Conservation (phyloP, 306 rosid genomes). For the Citrullus mucosospermus region DNA sequence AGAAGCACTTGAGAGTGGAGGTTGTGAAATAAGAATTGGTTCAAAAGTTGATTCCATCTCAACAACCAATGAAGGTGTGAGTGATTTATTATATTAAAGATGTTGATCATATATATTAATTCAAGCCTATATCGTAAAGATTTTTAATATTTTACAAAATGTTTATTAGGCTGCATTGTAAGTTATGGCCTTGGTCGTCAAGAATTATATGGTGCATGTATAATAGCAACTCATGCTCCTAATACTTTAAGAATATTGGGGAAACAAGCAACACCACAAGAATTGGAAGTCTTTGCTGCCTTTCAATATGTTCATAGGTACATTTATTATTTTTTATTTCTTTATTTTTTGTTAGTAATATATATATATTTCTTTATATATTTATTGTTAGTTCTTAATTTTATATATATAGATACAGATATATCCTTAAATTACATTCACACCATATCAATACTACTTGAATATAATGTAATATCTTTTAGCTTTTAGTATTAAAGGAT, state of each 20-base stretch:
- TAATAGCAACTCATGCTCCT: constrained; percentile 76
- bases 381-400: too few relatives aligned
- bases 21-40: constrained; percentile 37
- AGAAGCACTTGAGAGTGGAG: constrained; percentile 48
- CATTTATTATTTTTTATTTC: neutral
- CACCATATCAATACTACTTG: too few relatives aligned
- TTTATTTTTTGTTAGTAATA: neutral
- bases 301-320: constrained; percentile 83
- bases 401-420: too few relatives aligned
- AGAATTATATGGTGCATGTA: constrained; percentile 46
- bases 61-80: constrained; percentile 41
- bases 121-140: too few relatives aligned
- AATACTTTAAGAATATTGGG: constrained; percentile 64
- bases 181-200: constrained; percentile 31
- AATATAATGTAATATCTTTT: too few relatives aligned
- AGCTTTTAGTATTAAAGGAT: too few relatives aligned
- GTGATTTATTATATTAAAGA: neutral
- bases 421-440: too few relatives aligned
- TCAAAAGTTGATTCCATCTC: constrained; percentile 40
- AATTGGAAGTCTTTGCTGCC: constrained; percentile 71
- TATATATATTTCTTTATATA: too few relatives aligned
- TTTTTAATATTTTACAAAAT: neutral
- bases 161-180: constrained; percentile 45
- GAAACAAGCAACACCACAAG: constrained; percentile 55
- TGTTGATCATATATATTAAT: neutral